These are phyloP conservation scores for Eimeria necatrix DNA, from an alignment of 169 alveolate genomes.

Conservation along the genomic window DNA sequence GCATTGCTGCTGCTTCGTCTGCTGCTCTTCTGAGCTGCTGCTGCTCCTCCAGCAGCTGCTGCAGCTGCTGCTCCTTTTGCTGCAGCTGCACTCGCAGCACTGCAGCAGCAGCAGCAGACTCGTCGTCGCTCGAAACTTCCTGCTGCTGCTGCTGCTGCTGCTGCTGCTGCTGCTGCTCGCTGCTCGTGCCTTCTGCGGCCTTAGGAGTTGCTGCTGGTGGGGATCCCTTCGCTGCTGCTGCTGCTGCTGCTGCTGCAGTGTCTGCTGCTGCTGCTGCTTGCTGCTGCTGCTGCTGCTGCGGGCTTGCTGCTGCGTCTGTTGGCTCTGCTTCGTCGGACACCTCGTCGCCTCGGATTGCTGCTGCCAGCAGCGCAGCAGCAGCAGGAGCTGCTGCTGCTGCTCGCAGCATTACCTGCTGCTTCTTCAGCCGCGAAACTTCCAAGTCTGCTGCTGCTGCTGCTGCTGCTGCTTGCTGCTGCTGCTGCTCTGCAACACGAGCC, in stretches of 20 bases:
- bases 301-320: constrained; percentile 23
- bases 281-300: constrained; percentile 6
- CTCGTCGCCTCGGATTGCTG: constrained; percentile 46
- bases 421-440: constrained; percentile 9
- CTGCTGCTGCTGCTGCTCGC: constrained; percentile 52
- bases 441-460: constrained; percentile 7
- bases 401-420: constrained; percentile 54
- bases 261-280: neutral
- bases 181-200: neutral
- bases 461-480: neutral
- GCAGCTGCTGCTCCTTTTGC: constrained; percentile 64
- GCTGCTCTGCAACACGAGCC: constrained; percentile 18
- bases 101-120: constrained; percentile 55
- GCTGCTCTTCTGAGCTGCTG: constrained; percentile 6
- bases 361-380: constrained; percentile 26
- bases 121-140: neutral
- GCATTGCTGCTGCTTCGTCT: constrained; percentile 20
- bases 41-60: constrained; percentile 54
- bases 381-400: constrained; percentile 52
- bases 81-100: constrained; percentile 31
- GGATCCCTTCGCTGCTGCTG: neutral
- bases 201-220: neutral
- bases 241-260: neutral
- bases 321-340: neutral
- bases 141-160: constrained; percentile 46